Base-by-base conservation (phyloP, 2,329 filamentous ascomycete genomes). In the Monosporascus sp. region DNA sequence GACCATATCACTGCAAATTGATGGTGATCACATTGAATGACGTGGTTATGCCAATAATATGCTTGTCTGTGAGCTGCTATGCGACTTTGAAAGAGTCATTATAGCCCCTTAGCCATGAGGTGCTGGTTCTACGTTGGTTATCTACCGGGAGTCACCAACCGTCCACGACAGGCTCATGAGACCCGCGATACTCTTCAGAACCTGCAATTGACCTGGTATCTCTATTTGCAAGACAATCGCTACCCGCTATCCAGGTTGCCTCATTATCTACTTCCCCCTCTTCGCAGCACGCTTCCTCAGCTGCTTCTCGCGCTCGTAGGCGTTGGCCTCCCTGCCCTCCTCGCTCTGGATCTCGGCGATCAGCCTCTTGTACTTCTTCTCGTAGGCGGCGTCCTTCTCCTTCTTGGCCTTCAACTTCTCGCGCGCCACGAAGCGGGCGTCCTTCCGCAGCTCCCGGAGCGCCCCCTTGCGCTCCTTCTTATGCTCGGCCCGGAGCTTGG, bases 401-500 rank as follows among this genome's bases (percentile, higher is more conserved):
- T 92, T 96, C 85, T 97, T 97, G 77, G 95, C 80, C 64, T 84
- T 82, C 65, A 99, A 78, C 72, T 89, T 89, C 80, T 97, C 92
- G 62, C 93, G 81, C 36, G 91, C 90, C 75, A 97, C 85, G 68
- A 99, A 97, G 70, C 88, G 90, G 52, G 91, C 89, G 65, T 99
- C 95, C 79, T 97, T 97, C 68, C 94, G 83, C 63, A 99, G 77
- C 74, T 99, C 94, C 62, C 94, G 83, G 77, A 99, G 82, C 7
- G 92, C 93, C 2, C 92, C 93, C 82, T 99, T 99, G 71, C 85
- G 83, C 80, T 99, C 94, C 67, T 88, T 85, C 84, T 96, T 96
- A 81, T 92, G 89, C 76, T 97, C 93, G 57, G 86, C 86, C 74
- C 86, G 86, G 66, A 99, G 81, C 72, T 92, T 94, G 67, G 86